These are phyloP conservation scores for Drosera spatulata DNA, from an alignment of 179 eudicot species.

Conservation along the genomic window DNA sequence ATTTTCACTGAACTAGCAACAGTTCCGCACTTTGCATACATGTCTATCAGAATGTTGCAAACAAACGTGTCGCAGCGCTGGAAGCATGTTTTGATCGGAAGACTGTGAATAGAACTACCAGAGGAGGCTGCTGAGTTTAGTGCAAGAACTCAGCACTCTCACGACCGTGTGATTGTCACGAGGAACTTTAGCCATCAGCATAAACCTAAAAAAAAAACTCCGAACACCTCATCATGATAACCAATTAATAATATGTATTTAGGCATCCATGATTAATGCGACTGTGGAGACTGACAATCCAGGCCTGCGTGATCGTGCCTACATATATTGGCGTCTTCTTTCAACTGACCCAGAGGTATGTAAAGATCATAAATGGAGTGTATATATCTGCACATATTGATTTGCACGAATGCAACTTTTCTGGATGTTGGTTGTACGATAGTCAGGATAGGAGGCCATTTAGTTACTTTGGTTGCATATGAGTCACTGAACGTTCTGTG, in stretches of 20 bases:
- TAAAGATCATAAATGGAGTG: background rate
- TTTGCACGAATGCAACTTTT: background rate
- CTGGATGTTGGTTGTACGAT: background rate
- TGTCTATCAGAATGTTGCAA: constrained; percentile 47
- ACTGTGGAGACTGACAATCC: constrained; percentile 99
- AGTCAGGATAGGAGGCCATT: background rate
- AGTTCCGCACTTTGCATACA: constrained; percentile 82
- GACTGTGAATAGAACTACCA: constrained; percentile 61
- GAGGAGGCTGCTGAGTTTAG: constrained; percentile 44
- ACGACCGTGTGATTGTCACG: constrained; percentile 55
- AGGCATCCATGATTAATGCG: constrained; percentile 97
- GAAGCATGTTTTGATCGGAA: constrained; percentile 38
- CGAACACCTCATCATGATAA: constrained; percentile 51
- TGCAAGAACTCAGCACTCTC: constrained; percentile 50
- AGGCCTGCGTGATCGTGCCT: constrained; percentile 95
- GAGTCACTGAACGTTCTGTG: no score
- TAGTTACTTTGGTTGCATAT: no score
- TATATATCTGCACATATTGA: background rate
- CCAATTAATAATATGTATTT: no score
- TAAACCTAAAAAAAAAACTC: constrained; percentile 50
- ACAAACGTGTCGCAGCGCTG: constrained; percentile 42
- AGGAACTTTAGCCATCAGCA: constrained; percentile 28
- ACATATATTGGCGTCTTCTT: constrained; percentile 98
- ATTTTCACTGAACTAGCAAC: constrained; percentile 35
- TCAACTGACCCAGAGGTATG: constrained; percentile 98